Evolutionary conservation across 805 yeast genomes (phyloP).

Genomic region (Metahyphopichia silvanorum): DNA sequence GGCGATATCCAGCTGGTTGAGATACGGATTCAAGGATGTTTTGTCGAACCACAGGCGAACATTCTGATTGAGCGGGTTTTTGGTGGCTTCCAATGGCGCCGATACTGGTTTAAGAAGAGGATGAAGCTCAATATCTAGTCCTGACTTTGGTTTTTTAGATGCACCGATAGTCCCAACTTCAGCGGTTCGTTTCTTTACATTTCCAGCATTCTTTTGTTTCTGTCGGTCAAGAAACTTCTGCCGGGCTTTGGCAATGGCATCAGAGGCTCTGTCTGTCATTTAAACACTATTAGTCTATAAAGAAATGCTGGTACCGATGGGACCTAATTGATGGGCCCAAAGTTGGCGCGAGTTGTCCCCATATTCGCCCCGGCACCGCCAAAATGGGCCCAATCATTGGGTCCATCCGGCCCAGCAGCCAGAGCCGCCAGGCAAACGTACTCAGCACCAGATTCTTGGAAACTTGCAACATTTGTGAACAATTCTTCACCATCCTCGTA

Average conservation of each 20-base stretch:
- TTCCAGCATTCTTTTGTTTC: background rate
- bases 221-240: constrained; percentile 5
- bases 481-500: no score
- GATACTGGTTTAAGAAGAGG: constrained; percentile 25
- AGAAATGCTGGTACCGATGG: no score
- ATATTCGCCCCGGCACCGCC: no score
- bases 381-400: no score
- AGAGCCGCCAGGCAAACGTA: no score
- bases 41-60: constrained; percentile 29
- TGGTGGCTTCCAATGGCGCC: constrained; percentile 22
- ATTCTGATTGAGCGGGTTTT: constrained; percentile 28
- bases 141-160: constrained; percentile 10
- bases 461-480: no score
- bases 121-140: constrained; percentile 33
- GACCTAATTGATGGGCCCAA: no score
- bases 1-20: constrained; percentile 20
- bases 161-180: background rate
- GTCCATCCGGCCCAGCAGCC: no score
- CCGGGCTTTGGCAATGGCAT: constrained; percentile 8
- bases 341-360: no score
- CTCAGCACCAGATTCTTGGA: no score
- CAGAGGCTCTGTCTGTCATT: background rate
- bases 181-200: constrained; percentile 1
- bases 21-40: constrained; percentile 34
- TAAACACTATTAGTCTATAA: no score